Evolutionary conservation across 768 basidiomycete genomes (phyloP).

Genomic region (Leccinellum albellum): DNA sequence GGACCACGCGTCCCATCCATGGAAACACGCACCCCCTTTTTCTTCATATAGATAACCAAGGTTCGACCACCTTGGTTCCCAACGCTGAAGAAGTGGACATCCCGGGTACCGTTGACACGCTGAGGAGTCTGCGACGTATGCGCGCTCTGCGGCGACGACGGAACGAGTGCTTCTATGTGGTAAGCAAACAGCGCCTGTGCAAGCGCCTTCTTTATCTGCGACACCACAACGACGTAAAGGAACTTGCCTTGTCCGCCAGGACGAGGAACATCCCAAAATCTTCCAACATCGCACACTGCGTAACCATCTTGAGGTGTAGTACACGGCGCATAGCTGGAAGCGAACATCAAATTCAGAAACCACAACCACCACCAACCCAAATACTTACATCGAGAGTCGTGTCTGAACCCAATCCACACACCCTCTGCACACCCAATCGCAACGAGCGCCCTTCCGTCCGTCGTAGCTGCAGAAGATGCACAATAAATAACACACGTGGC

Average conservation of each 20-base stretch:
- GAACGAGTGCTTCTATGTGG: conserved; percentile 94
- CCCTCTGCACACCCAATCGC: conserved; percentile 95
- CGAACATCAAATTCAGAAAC: conserved; percentile 6
- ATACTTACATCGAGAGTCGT: conserved; percentile 72
- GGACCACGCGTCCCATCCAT: conserved; percentile 3
- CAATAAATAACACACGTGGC: conserved; percentile 1
- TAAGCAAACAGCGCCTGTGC: conserved; percentile 82
- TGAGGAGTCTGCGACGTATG: conserved; percentile 80
- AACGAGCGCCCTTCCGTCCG: conserved; percentile 81
- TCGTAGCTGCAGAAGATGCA: conserved; percentile 51
- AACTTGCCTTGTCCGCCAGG: conserved; percentile 77
- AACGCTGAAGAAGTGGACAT: conserved; percentile 95
- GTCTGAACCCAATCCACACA: conserved; percentile 91
- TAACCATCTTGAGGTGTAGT: conserved; percentile 88
- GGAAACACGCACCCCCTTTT: conserved; percentile 62
- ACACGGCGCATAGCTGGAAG: conserved; percentile 83
- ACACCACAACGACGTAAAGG: background rate
- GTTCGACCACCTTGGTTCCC: conserved; percentile 85
- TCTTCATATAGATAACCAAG: conserved; percentile 93
- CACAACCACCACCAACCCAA: background rate
- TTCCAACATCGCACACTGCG: conserved; percentile 93
- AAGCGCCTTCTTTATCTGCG: background rate
- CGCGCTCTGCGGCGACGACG: conserved; percentile 68
- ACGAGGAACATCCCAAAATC: conserved; percentile 97
- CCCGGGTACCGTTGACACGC: conserved; percentile 84